A percentile compares a stretch with the other conserved stretches of the same genome.
Conservation (phyloP, 1,139 yeast genomes). For the Kluyveromyces marxianus region DNA sequence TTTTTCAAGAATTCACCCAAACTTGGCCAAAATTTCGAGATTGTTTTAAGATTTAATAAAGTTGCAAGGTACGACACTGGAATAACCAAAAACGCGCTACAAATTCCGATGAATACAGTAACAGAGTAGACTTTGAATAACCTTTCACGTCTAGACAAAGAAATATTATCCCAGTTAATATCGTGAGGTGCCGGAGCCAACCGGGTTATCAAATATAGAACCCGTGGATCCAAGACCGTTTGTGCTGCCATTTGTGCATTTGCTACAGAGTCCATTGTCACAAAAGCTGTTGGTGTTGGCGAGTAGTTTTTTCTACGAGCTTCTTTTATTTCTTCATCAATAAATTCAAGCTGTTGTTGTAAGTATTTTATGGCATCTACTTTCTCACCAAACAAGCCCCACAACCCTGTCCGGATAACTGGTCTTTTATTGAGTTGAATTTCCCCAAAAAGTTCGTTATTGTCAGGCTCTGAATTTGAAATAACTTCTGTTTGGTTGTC, state of each 20-base stretch:
- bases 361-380: slow-evolving; percentile 62
- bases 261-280: slow-evolving; percentile 79
- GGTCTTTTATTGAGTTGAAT: slow-evolving; percentile 39
- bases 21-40: slow-evolving; percentile 65
- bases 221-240: slow-evolving; percentile 71
- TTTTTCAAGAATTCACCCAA: slow-evolving; percentile 51
- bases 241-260: slow-evolving; percentile 85
- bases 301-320: slow-evolving; percentile 59
- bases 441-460: slow-evolving; percentile 23
- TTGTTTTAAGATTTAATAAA: slow-evolving; percentile 61
- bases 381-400: slow-evolving; percentile 47
- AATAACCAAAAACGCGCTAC: slow-evolving; percentile 56
- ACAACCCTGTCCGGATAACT: slow-evolving; percentile 40
- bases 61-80: slow-evolving; percentile 73
- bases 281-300: slow-evolving; percentile 67
- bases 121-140: slow-evolving; percentile 50
- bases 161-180: slow-evolving; percentile 68
- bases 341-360: slow-evolving; percentile 47
- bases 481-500: not conserved
- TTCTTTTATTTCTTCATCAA: slow-evolving; percentile 53
- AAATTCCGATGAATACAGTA: slow-evolving; percentile 53
- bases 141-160: slow-evolving; percentile 49
- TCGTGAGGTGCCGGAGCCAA: slow-evolving; percentile 81
- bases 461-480: slow-evolving; percentile 18
- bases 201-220: slow-evolving; percentile 58